phyloP scores from a whole-genome alignment of 2,329 filamentous ascomycete species.

The Neurospora sp. region DNA sequence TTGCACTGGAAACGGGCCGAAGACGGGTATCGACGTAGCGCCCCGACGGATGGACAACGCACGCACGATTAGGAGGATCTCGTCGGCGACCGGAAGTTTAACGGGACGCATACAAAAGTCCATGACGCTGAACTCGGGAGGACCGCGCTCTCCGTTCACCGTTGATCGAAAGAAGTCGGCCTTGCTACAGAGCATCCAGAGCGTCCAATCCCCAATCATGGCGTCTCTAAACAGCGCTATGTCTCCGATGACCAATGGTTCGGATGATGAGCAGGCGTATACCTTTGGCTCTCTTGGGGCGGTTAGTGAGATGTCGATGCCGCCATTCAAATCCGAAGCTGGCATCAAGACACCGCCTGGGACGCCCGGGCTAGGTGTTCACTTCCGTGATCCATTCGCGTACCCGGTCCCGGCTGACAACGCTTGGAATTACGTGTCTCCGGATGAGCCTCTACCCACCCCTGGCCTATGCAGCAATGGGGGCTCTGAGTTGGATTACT shows the following conservation, averaged over 20 bases:
- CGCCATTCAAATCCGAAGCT: slow-evolving; percentile 25
- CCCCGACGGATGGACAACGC: slow-evolving; percentile 33
- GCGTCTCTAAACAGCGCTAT: slow-evolving; percentile 28
- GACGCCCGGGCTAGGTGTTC: slow-evolving; percentile 38
- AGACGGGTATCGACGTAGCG: slow-evolving; percentile 37
- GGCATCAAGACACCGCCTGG: slow-evolving; percentile 44
- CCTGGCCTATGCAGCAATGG: slow-evolving; percentile 34
- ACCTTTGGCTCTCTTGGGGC: slow-evolving; percentile 14
- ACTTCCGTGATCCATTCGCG: slow-evolving; percentile 29
- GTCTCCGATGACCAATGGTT: slow-evolving; percentile 33
- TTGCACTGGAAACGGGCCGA: slow-evolving; percentile 31
- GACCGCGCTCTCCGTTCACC: slow-evolving; percentile 33
- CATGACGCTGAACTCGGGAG: slow-evolving; percentile 15
- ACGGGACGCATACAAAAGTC: slow-evolving; percentile 33
- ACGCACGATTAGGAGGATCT: slow-evolving; percentile 43
- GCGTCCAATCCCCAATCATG: slow-evolving; percentile 32
- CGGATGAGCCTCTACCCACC: slow-evolving; percentile 40
- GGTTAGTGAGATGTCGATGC: slow-evolving; percentile 13
- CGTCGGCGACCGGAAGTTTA: slow-evolving; percentile 37
- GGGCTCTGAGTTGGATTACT: slow-evolving; percentile 37
- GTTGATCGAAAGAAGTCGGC: slow-evolving; percentile 37
- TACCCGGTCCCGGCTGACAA: slow-evolving; percentile 25
- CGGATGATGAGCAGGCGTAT: slow-evolving; percentile 28
- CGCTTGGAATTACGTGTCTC: slow-evolving; percentile 25
- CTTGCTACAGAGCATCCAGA: slow-evolving; percentile 30